Base-by-base conservation (phyloP, 805 yeast species). In the Wickerhamiella domercqiae region DNA sequence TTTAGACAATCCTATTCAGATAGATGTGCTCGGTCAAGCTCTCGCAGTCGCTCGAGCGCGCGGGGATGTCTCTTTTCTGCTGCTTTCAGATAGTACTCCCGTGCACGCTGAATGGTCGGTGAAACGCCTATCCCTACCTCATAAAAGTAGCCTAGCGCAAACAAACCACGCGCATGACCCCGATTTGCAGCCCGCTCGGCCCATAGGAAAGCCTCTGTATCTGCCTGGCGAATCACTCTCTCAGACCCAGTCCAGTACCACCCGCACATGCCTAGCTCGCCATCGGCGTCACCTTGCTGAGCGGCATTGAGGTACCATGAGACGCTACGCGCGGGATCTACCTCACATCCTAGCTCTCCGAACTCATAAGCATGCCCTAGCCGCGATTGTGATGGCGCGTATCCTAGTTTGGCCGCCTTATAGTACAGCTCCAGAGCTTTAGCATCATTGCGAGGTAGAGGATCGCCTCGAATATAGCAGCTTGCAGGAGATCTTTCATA, bases 181-280 rank as follows among this genome's bases (percentile, higher is more conserved):
- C 70, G 70, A 41, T 73, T 76, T 1, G 81, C 61, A 3, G 84
- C 77, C 46, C 69, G 70, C n/a, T 68, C 57, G 3, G 84, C 81
- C 87, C 90, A 80, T 19, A 74, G 53, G 45, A 73, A 77, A 1
- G 86, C 83, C 50, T 79, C 84, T 19, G 67, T 66, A 44, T 73
- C 78, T 49, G 70, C 70, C 34, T 71, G 70, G 35, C 64, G 60
- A 35, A 79, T 55, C 4, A 75, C 62, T 1, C 70, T 73, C 13
- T 65, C 66, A 0, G 76, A 72, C 0, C 90, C 90, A 0, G 87
- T 77, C 39, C 79, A 63, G 51, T 76, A 78, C 90, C 90, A 80
- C 14, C 84, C 84, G 41, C 78, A 70, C 25, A 79, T 57, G 0
- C 81, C 82, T 52, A 79, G 62, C 52, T 78, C 78, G 3, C 81